These are phyloP conservation scores for Penicillium sp. DNA, from an alignment of 2,329 filamentous ascomycete genomes.

Conservation along the genomic window DNA sequence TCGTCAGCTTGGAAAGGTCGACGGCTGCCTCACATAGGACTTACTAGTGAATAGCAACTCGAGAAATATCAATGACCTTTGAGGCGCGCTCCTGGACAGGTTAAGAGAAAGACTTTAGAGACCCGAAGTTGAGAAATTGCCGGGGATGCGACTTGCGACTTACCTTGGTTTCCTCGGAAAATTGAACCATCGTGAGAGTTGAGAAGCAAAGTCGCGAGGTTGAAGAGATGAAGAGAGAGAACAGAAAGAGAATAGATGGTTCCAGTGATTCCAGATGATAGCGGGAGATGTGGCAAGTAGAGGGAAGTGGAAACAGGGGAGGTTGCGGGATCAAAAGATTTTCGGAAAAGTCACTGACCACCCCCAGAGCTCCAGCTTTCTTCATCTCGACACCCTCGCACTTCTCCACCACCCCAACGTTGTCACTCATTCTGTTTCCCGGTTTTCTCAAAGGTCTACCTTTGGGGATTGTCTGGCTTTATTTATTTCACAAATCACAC, in stretches of 20 bases:
- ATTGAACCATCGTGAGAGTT: slow-evolving; percentile 50
- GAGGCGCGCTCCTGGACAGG: slow-evolving; percentile 82
- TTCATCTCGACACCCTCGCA: slow-evolving; percentile 9
- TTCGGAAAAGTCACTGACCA: slow-evolving; percentile 27
- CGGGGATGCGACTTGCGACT: slow-evolving; percentile 15
- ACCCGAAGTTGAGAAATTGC: neutral
- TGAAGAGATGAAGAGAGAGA: neutral
- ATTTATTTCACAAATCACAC: neutral
- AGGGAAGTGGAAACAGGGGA: slow-evolving; percentile 12
- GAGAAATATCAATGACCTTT: slow-evolving; percentile 90
- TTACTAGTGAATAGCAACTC: slow-evolving; percentile 94
- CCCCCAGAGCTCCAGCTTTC: slow-evolving; percentile 16
- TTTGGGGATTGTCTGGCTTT: too few relatives aligned
- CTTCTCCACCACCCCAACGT: neutral
- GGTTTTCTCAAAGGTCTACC: neutral
- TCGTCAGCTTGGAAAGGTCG: slow-evolving; percentile 11
- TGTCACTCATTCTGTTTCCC: neutral
- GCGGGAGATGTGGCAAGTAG: slow-evolving; percentile 16
- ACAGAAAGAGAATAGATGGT: neutral
- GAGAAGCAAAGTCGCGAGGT: neutral
- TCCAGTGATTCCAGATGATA: neutral
- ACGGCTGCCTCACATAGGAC: slow-evolving; percentile 32
- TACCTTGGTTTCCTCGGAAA: slow-evolving; percentile 98
- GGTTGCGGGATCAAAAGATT: slow-evolving; percentile 30
- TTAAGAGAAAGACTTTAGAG: slow-evolving; percentile 10